phyloP scores from a whole-genome alignment of 2,329 filamentous ascomycete species.

The Fonsecaea pugnacius region DNA sequence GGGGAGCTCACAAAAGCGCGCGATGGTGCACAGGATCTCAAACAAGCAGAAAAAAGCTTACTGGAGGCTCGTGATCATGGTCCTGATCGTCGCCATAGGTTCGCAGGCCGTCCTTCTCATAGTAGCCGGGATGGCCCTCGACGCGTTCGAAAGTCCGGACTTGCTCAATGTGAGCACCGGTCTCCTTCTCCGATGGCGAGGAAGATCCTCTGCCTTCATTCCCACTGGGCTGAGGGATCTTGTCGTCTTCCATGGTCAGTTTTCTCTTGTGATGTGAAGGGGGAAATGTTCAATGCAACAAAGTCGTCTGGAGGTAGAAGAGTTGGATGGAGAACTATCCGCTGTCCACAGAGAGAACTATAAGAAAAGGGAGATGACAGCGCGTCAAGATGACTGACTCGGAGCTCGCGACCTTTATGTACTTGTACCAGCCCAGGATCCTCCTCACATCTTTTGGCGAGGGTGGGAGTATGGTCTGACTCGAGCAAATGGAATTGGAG shows the following conservation, averaged over 20 bases:
- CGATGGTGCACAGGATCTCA: no score
- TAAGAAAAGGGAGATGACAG: neutral
- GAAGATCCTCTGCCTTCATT: neutral
- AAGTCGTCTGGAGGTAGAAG: no score
- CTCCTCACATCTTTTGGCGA: neutral
- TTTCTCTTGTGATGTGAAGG: neutral
- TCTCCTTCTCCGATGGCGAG: slow-evolving; percentile 33
- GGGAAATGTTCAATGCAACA: no score
- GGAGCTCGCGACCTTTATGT: neutral
- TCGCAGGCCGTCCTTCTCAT: slow-evolving; percentile 52
- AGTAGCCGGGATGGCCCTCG: slow-evolving; percentile 48
- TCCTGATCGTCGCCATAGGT: slow-evolving; percentile 54
- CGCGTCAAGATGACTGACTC: neutral
- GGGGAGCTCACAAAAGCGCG: neutral
- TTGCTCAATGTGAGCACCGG: slow-evolving; percentile 37
- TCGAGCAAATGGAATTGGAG: neutral
- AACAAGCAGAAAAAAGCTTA: slow-evolving; percentile 36
- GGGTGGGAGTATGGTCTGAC: neutral
- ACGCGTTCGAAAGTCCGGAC: slow-evolving; percentile 39
- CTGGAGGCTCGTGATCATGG: slow-evolving; percentile 53
- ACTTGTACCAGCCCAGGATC: neutral
- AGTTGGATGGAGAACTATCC: neutral
- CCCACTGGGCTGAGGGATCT: neutral
- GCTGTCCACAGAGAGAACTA: no score
- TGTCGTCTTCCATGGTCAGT: neutral